Evolutionary conservation across 306 rosid species (phyloP), one percentile per base, ranked within the genome.

Genomic region (Hippophae rhamnoides): DNA sequence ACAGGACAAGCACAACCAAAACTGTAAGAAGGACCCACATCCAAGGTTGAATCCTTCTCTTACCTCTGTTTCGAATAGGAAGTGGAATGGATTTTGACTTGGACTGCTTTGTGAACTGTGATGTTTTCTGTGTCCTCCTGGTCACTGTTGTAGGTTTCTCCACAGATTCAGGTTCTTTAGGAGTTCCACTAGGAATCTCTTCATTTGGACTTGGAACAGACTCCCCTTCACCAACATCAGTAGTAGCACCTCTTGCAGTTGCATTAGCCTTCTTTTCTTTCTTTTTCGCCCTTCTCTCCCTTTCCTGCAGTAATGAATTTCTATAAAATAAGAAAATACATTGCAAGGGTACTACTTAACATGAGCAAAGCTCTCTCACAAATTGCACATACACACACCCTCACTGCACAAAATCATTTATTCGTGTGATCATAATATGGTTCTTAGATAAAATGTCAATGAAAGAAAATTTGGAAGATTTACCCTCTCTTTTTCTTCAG

Each of bases 401-500:
- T 27, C 4, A 3, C 38, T 2, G 38, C 38, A 31, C 38, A 0
- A 31, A 31, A 31, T 2, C 38, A 31, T 2, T 31, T 31, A 2
- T 31, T 31, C 0, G 38, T 31, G 38, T 31, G 38, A 2, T 31
- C 38, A 31, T 31, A 31, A 4, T 31, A 31, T 31, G 38, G n/a
- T 46, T 9, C 10, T 12, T 13, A 13, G 9, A 49, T 49, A 8
- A 49, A 13, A 6, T 13, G 11, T 23, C 18, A 57, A 62, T 43
- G 47, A n/a, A 31, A 13, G n/a, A 26, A 55, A 60, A 40, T 11
- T 64, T 56, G 41, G 54, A 13, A 67, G 49, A n/a, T 43, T 67
- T 77, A 86, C 95, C 89, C 86, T 86, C 76, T 89, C 92, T 78
- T 78, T 86, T 72, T 76, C 81, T 61, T 89, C 92, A 52, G 95